Base-by-base conservation (phyloP, 257 asterid species). In the Ocimum tenuiflorum region DNA sequence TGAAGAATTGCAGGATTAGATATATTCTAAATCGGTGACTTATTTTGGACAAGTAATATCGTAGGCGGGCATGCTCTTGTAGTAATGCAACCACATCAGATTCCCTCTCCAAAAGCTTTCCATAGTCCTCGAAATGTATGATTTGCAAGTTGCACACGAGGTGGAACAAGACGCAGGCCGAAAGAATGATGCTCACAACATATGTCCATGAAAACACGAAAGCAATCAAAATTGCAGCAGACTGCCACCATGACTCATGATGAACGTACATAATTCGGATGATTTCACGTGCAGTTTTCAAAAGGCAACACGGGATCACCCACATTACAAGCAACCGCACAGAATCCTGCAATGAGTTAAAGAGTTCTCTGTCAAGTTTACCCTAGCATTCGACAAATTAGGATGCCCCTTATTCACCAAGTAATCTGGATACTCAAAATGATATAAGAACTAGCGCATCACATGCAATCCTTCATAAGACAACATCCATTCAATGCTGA, bases 11-110 rank as follows among this genome's bases (percentile, higher is more conserved):
- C 47, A 87, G 81, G 68, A 90, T 76, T 64, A 90, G 90, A 78
- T 76, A 90, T 42, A 90, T 87, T 75, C 96, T 73, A 66, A 90
- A 90, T 73, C 97, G 77, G 78, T 90, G 97, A 82, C 97, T 90
- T 66, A 90, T 85, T 78, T 90, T 90, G 47, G 96, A 90, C 12
- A 90, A 87, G 67, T 80, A 75, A 60, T 66, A 80, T 14, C 88
- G 84, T 22, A 90, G 72, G 36, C 89, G 88, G 49, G 83, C 79
- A 43, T 90, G 97, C 74, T 88, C 95, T 78, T 88, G 90, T 29
- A 88, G 78, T 54, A 85, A 58, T 13, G 60, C 76, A 9, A 80
- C 68, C 70, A 80, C 81, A 35, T 88, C 90, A 18, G 77, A 51
- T 70, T 90, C 91, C 64, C 86, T 75, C 69, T 87, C 95, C 78